Conservation (phyloP, 495 filamentous ascomycete genomes). For the Penicillium coffeae region DNA sequence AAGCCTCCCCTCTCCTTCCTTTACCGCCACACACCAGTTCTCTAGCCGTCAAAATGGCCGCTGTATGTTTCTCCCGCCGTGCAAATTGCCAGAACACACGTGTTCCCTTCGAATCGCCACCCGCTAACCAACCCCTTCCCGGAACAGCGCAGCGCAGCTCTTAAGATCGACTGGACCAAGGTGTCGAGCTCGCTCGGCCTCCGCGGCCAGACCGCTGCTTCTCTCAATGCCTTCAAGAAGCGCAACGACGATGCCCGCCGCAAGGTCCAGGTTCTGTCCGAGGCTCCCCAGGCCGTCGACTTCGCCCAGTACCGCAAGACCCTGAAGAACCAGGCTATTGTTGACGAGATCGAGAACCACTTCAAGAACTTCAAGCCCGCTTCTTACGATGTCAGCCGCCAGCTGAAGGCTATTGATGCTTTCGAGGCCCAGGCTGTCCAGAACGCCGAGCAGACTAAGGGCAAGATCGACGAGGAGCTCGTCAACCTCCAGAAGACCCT, state of each 20-base stretch:
- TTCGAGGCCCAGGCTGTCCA: constrained; percentile 96
- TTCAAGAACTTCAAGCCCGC: constrained; percentile 85
- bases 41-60: constrained; percentile 70
- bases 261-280: constrained; percentile 73
- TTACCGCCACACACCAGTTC: constrained; percentile 38
- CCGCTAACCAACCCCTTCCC: constrained; percentile 29
- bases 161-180: constrained; percentile 98
- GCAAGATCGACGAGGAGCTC: constrained; percentile 88
- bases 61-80: constrained; percentile 60
- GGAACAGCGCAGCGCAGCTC: constrained; percentile 88
- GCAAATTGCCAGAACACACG: background rate
- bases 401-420: constrained; percentile 94
- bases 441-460: constrained; percentile 94
- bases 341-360: constrained; percentile 95
- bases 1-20: constrained; percentile 34
- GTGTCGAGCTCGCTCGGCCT: constrained; percentile 89
- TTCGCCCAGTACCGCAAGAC: constrained; percentile 85
- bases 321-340: constrained; percentile 89
- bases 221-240: constrained; percentile 96
- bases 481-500: constrained; percentile 88
- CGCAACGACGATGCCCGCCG: constrained; percentile 98
- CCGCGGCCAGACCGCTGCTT: constrained; percentile 84
- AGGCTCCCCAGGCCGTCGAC: constrained; percentile 80
- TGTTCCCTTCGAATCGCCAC: constrained; percentile 6
- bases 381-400: constrained; percentile 83